Evolutionary conservation across 805 yeast genomes (phyloP).

Genomic region (Candida arabinofermentans): DNA sequence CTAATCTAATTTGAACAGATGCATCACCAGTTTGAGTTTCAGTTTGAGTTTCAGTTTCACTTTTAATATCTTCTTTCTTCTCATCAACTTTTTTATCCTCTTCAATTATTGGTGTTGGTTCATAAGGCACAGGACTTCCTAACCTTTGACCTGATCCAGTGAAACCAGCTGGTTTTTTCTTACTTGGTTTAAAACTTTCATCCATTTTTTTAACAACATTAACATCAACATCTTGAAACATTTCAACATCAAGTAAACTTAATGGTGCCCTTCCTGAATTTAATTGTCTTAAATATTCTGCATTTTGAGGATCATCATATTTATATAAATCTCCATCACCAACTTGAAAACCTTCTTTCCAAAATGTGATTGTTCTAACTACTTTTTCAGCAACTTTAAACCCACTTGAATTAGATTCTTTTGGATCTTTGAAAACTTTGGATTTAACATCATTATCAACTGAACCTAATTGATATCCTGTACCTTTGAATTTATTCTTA

Average conservation of each 20-base stretch:
- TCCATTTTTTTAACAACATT: conserved; percentile 76
- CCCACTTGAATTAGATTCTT: conserved; percentile 8
- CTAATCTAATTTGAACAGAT: conserved; percentile 75
- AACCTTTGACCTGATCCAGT: conserved; percentile 77
- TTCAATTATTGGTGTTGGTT: conserved; percentile 28
- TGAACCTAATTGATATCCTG: conserved; percentile 52
- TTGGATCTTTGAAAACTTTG: conserved; percentile 30
- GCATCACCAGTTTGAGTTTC: conserved; percentile 48
- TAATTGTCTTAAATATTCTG: conserved; percentile 70
- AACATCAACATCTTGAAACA: conserved; percentile 93
- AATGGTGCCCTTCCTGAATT: conserved; percentile 91
- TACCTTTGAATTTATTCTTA: conserved; percentile 38
- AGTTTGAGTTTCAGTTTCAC: conserved; percentile 13
- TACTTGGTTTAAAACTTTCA: conserved; percentile 65
- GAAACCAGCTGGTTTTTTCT: conserved; percentile 52
- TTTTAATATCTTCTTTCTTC: conserved; percentile 8
- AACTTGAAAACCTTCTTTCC: conserved; percentile 95
- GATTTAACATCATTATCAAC: conserved; percentile 35
- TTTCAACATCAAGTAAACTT: conserved; percentile 71
- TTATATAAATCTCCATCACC: conserved; percentile 85
- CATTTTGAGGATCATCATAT: conserved; percentile 91
- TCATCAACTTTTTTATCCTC: conserved; percentile 13
- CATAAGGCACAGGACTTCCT: conserved; percentile 88
- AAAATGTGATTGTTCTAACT: conserved; percentile 80
- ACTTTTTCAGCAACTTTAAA: conserved; percentile 43